A percentile compares a stretch with the other conserved stretches of the same genome.
These are phyloP conservation scores for Eucalyptus marginata DNA, from an alignment of 345 rosid genomes.

Conservation along the genomic window DNA sequence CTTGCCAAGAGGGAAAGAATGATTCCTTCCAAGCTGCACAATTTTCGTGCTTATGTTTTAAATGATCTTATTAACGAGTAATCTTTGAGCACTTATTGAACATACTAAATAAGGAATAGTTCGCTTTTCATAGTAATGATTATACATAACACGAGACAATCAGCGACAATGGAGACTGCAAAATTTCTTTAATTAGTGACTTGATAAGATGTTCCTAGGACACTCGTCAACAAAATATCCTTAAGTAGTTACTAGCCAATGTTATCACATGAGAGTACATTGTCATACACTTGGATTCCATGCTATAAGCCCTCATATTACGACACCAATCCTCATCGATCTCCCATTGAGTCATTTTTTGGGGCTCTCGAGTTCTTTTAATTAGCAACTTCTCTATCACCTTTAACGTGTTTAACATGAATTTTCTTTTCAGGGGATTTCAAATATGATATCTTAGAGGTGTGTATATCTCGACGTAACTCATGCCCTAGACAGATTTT, in stretches of 20 bases:
- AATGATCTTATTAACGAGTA: too few relatives aligned
- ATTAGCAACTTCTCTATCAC: neutral
- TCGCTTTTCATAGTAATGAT: neutral
- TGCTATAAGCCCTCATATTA: neutral
- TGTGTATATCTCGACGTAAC: neutral
- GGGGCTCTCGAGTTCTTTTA: neutral
- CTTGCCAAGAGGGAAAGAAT: neutral
- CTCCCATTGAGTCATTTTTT: neutral
- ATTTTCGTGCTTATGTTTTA: neutral
- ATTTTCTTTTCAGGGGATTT: neutral
- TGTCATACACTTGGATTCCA: neutral
- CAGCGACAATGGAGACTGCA: rapidly evolving
- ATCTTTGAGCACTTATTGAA: neutral
- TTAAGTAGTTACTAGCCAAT: neutral
- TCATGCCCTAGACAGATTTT: neutral
- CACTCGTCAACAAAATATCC: rapidly evolving
- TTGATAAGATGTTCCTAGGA: neutral
- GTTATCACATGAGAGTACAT: neutral
- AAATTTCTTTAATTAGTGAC: neutral
- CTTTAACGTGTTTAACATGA: neutral
- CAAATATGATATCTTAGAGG: neutral
- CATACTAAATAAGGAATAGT: neutral
- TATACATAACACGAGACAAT: neutral
- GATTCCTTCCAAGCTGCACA: neutral
- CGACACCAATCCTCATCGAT: neutral